Conservation (phyloP, 306 rosid species). For the Casuarina cunninghamiana region DNA sequence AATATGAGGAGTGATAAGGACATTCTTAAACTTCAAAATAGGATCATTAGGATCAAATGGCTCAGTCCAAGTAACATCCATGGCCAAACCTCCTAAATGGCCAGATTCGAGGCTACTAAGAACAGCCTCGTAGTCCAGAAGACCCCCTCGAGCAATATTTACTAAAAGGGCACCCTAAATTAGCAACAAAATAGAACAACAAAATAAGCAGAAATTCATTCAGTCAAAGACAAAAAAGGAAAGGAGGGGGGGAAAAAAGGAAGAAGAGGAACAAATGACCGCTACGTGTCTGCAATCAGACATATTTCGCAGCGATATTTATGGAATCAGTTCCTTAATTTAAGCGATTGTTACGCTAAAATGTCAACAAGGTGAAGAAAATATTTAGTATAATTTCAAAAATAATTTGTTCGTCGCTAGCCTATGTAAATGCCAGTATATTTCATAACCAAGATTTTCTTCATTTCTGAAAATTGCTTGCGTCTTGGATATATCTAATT, state of each 20-base stretch:
- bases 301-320: not conserved
- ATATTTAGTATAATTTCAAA: not conserved
- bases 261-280: not conserved
- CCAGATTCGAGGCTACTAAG: constrained; percentile 53
- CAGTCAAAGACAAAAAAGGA: not conserved
- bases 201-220: not conserved
- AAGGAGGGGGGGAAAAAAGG: not conserved
- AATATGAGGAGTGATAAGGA: constrained; percentile 81
- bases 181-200: constrained; percentile 3
- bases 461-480: constrained; percentile 5
- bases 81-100: constrained; percentile 84
- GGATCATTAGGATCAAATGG: constrained; percentile 78
- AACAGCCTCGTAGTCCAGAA: constrained; percentile 69
- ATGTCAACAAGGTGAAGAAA: not conserved
- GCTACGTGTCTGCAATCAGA: not conserved
- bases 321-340: not conserved
- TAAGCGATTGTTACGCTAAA: not conserved
- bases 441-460: not conserved
- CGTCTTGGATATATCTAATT: not conserved
- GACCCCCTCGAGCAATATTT: constrained; percentile 75
- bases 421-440: not conserved
- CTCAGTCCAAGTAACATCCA: constrained; percentile 90
- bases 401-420: not conserved
- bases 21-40: constrained; percentile 67
- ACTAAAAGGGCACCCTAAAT: constrained; percentile 81